A percentile compares a stretch with the other conserved stretches of the same genome.
Evolutionary conservation across 352 stramenopile species (phyloP).

Genomic region (Pythium coloratum): DNA sequence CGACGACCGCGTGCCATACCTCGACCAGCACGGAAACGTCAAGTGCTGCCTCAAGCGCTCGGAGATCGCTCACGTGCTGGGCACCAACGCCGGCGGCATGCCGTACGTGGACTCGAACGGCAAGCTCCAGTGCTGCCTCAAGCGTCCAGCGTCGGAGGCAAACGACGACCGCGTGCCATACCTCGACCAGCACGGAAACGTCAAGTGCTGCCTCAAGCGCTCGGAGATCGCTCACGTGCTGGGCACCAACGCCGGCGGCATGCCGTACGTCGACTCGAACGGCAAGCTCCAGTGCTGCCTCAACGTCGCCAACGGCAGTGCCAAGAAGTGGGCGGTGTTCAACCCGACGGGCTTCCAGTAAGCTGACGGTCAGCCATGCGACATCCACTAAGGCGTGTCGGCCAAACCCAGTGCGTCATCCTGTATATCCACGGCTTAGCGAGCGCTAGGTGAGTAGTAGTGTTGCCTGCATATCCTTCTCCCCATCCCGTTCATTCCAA

Average conservation of each 20-base stretch:
- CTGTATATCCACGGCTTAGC: neutral
- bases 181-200: neutral
- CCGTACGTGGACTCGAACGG: neutral
- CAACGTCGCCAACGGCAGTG: neutral
- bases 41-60: constrained; percentile 18
- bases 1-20: no score
- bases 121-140: constrained; percentile 3
- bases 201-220: neutral
- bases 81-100: no score
- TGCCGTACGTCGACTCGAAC: constrained; percentile 15
- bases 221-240: neutral
- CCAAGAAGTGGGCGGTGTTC: constrained; percentile 10
- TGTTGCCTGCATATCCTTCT: neutral
- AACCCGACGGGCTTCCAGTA: neutral
- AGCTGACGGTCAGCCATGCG: neutral
- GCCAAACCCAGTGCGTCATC: neutral
- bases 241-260: neutral
- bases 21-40: neutral
- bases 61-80: constrained; percentile 4
- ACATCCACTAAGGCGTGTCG: neutral
- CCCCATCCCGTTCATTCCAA: neutral
- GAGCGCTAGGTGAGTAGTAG: neutral
- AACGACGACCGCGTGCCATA: neutral
- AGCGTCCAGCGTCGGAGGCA: neutral
- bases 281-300: constrained; percentile 21